phyloP scores from a whole-genome alignment of 164 flowering plant species.

The Paratinospora sagittata region DNA sequence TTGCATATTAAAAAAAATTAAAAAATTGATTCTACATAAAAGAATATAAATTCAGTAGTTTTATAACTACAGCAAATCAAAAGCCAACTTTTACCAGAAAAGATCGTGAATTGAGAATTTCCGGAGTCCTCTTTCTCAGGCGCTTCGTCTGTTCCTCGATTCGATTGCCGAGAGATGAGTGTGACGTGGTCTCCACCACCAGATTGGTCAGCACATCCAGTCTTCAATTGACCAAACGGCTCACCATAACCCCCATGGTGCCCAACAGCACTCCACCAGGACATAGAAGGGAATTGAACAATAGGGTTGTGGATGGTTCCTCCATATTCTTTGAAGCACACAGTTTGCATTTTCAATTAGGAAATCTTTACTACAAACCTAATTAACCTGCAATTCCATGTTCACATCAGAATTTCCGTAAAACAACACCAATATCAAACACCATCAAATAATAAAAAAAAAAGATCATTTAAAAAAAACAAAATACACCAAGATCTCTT shows the following conservation, averaged over 20 bases:
- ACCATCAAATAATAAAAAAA: background rate
- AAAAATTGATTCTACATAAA: background rate
- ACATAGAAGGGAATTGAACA: slow-evolving; percentile 29
- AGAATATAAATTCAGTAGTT: background rate
- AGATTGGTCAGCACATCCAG: slow-evolving; percentile 28
- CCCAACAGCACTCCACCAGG: slow-evolving; percentile 46
- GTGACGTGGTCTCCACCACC: slow-evolving; percentile 22
- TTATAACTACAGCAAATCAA: background rate
- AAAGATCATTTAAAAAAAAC: background rate
- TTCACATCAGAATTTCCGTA: background rate
- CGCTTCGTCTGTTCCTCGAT: slow-evolving; percentile 14
- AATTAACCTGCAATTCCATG: slow-evolving; percentile 10
- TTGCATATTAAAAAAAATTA: background rate
- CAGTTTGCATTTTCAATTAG: slow-evolving; percentile 30
- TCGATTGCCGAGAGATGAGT: slow-evolving; percentile 16
- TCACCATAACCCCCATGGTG: slow-evolving; percentile 34
- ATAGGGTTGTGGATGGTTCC: slow-evolving; percentile 28
- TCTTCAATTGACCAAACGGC: slow-evolving; percentile 31
- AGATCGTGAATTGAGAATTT: slow-evolving; percentile 38
- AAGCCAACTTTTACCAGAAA: slow-evolving; percentile 37
- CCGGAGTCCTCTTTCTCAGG: slow-evolving; percentile 18
- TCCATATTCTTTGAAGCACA: slow-evolving; percentile 42
- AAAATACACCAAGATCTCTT: background rate
- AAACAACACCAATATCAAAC: too few species aligned
- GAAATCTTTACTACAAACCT: background rate